Base-by-base conservation (phyloP, 805 yeast species). In the Tetrapisispora nanseiensis region DNA sequence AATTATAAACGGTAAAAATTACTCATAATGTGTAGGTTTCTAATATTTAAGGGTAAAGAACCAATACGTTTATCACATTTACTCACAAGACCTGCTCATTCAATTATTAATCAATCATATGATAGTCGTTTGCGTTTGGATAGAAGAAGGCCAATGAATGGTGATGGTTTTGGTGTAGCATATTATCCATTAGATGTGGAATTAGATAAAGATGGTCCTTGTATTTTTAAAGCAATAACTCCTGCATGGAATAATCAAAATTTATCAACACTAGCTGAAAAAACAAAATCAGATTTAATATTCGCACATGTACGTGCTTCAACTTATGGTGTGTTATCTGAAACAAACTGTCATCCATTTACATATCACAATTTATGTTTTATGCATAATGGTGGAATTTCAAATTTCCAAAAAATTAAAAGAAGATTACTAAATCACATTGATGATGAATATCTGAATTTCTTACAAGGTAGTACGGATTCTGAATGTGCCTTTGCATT, bases 231-330 rank as follows among this genome's bases (percentile, higher is more conserved):
- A 52, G 97, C 97, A 11, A 92, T 89, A 37, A 92, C 98, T 0
- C 98, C 98, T 0, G 95, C 96, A 1, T 92, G 98, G 98, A 92
- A 92, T 65, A 92, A 92, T 62, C 77, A 84, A 55, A 92, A 92
- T 56, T 67, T 92, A 43, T 90, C 86, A 45, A 76, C 87, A 29
- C 67, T 92, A 24, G 85, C 96, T 0, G 86, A 79, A 55, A 86
- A 90, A 67, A 92, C 98, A 2, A 78, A 83, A 57, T 81, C 95
- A 1, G 70, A 72, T 40, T 65, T 89, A 39, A 86, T 90, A 2
- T 92, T 92, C 68, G 98, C 95, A 2, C 98, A 92, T 62, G 97
- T 92, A 1, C 65, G 98, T 47, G 97, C 98, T 0, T 84, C 95
- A 0, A 92, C 98, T 0, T 86, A 94, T 48, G 98, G 98, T 37